Evolutionary conservation across 1,284 basidiomycete genomes (phyloP).

Genomic region (Ceratobasidium sp.): DNA sequence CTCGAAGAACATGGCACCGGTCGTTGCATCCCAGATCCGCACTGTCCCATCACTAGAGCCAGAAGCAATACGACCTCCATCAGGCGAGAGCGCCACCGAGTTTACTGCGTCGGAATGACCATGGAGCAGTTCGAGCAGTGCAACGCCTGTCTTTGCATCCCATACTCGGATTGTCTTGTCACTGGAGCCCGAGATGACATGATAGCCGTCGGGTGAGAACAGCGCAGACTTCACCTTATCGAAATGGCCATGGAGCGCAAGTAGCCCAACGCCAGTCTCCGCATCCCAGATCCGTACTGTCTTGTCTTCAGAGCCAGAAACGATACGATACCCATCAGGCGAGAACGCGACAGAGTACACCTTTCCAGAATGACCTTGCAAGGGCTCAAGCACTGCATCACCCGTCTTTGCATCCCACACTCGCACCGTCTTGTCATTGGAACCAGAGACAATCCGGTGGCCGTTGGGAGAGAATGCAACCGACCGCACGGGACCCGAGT

Average conservation of each 20-base stretch:
- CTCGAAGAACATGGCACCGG: background rate
- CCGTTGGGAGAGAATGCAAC: conserved; percentile 40
- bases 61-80: background rate
- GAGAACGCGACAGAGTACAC: background rate
- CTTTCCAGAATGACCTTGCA: background rate
- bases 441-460: conserved; percentile 30
- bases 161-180: conserved; percentile 38
- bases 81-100: background rate
- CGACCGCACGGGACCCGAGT: background rate
- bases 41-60: background rate
- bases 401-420: conserved; percentile 44
- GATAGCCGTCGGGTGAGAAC: conserved; percentile 36
- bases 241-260: conserved; percentile 6
- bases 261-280: background rate
- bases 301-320: conserved; percentile 11
- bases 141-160: conserved; percentile 12
- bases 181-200: conserved; percentile 16
- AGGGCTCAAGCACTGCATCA: background rate
- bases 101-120: background rate
- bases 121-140: background rate
- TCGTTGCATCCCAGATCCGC: conserved; percentile 6
- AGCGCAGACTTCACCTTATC: background rate
- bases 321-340: conserved; percentile 3
- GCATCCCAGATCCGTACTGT: background rate
- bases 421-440: conserved; percentile 29